These are phyloP conservation scores for Quercus glauca DNA, from an alignment of 306 rosid genomes.

Conservation along the genomic window DNA sequence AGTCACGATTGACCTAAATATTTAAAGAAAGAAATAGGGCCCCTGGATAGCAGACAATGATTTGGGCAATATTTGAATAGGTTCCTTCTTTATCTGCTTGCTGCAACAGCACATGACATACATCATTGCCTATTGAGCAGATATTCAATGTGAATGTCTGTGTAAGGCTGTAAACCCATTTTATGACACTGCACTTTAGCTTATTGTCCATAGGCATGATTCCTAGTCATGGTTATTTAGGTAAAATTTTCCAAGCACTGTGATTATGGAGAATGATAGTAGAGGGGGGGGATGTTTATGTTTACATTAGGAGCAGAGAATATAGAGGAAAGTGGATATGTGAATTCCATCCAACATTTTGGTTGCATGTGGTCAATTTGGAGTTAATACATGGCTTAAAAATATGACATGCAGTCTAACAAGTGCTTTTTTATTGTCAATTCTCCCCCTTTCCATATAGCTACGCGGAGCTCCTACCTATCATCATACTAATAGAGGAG, in stretches of 20 bases:
- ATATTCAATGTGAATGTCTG: not conserved
- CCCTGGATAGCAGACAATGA: no score
- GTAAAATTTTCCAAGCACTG: not conserved
- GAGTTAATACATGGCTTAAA: not conserved
- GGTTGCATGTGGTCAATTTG: not conserved
- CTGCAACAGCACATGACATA: not conserved
- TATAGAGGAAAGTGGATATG: not conserved
- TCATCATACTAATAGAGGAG: constrained; percentile 29
- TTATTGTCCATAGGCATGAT: not conserved
- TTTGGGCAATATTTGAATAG: no score
- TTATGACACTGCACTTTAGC: not conserved
- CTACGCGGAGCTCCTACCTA: constrained; percentile 3
- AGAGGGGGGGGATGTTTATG: not conserved
- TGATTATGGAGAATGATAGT: not conserved
- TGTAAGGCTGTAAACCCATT: not conserved
- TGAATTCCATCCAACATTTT: not conserved
- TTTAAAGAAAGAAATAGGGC: no score
- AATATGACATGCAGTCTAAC: not conserved
- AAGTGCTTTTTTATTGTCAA: not conserved
- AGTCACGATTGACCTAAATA: no score
- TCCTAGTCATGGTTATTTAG: not conserved
- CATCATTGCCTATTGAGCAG: not conserved
- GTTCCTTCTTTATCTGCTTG: no score
- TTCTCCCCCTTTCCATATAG: constrained; percentile 9
- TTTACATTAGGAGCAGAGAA: not conserved